Conservation (phyloP, 164 flowering plant genomes). For the Echeveria elegans region DNA sequence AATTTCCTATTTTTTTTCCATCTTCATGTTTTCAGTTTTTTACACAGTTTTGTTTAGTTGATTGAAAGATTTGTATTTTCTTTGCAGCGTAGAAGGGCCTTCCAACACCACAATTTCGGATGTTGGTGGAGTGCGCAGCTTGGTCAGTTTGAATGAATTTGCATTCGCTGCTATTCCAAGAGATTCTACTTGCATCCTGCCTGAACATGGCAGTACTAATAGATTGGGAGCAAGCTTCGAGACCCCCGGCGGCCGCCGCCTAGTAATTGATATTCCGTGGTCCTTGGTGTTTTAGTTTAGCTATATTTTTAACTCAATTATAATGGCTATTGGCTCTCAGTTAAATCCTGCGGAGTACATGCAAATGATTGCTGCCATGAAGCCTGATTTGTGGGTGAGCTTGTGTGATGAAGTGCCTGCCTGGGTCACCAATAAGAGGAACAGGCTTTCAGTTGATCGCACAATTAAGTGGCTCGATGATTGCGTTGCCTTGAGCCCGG, state of each 20-base stretch:
- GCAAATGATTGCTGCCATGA: conserved; percentile 60
- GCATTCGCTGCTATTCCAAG: conserved; percentile 55
- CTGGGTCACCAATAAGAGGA: conserved; percentile 70
- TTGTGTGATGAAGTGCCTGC: conserved; percentile 89
- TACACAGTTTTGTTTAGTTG: background rate
- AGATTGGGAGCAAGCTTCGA: conserved; percentile 77
- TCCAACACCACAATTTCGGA: conserved; percentile 45
- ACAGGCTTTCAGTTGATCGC: conserved; percentile 70
- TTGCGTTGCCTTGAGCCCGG: conserved; percentile 47
- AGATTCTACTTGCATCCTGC: conserved; percentile 67
- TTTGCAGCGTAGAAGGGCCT: conserved; percentile 57
- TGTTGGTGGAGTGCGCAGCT: conserved; percentile 61
- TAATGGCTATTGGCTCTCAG: conserved; percentile 21
- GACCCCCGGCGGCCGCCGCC: conserved; percentile 63
- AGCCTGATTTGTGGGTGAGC: conserved; percentile 66
- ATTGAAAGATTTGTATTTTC: background rate
- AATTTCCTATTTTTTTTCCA: conserved; percentile 11
- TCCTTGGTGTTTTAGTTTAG: background rate
- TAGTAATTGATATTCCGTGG: no score
- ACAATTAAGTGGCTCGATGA: conserved; percentile 85
- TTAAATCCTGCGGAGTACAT: conserved; percentile 61
- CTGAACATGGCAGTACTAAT: conserved; percentile 40
- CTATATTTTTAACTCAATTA: background rate
- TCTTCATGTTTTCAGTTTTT: background rate
- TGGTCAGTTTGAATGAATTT: conserved; percentile 59